Conservation (phyloP, 2,329 filamentous ascomycete genomes). For the Gremmenia infestans region DNA sequence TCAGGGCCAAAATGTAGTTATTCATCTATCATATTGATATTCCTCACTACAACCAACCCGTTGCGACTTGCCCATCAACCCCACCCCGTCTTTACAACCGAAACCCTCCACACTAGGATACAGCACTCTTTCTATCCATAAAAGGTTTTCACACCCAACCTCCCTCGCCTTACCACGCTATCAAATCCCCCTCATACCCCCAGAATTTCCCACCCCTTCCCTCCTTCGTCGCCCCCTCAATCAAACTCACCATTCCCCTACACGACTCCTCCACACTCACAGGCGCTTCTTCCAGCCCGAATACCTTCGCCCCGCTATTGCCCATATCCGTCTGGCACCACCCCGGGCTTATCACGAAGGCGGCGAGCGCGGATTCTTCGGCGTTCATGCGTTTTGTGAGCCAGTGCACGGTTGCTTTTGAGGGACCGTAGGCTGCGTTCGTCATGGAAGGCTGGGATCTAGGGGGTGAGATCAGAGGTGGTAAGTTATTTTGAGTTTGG, state of each 20-base stretch:
- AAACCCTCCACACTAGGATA: not conserved
- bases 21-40: too few species aligned
- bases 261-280: not conserved
- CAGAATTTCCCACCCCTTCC: not conserved
- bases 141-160: not conserved
- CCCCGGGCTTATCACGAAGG: slow-evolving; percentile 15
- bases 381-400: slow-evolving; percentile 24
- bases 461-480: not conserved
- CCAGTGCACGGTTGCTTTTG: slow-evolving; percentile 32
- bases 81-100: too few species aligned
- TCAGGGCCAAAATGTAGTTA: too few species aligned
- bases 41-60: too few species aligned
- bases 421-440: slow-evolving; percentile 24
- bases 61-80: too few species aligned
- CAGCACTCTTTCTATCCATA: not conserved
- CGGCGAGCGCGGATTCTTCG: slow-evolving; percentile 20
- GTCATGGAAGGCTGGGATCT: not conserved
- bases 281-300: not conserved
- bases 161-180: not conserved
- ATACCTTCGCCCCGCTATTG: not conserved
- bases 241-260: not conserved
- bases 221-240: not conserved
- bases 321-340: not conserved
- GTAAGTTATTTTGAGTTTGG: too few species aligned
- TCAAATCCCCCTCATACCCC: not conserved